phyloP scores from a whole-genome alignment of 106 monocot species.

The Dactylorhiza incarnata region DNA sequence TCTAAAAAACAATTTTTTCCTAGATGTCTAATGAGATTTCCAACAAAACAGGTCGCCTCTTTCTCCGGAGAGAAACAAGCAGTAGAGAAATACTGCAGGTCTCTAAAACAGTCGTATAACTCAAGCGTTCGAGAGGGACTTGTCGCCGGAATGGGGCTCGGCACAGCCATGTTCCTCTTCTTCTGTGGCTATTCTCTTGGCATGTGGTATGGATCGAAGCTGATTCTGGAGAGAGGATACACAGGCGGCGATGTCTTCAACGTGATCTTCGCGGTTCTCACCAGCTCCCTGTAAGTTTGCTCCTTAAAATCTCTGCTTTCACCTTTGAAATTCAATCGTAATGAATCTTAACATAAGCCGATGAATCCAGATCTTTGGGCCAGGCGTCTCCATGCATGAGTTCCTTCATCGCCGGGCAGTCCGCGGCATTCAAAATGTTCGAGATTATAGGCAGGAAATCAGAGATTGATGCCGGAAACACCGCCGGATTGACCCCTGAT shows the following conservation, averaged over 20 bases:
- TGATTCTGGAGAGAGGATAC: slow-evolving; percentile 42
- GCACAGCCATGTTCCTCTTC: slow-evolving; percentile 33
- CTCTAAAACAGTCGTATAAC: slow-evolving; percentile 30
- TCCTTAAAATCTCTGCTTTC: no score
- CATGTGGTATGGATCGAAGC: slow-evolving; percentile 59
- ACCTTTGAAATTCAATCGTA: no score
- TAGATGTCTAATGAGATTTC: not conserved
- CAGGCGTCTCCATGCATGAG: slow-evolving; percentile 43
- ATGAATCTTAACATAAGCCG: no score
- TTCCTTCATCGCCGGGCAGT: slow-evolving; percentile 35
- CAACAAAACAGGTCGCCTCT: slow-evolving; percentile 47
- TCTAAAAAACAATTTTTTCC: no score
- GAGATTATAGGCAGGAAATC: slow-evolving; percentile 38
- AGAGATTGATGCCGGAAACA: slow-evolving; percentile 40
- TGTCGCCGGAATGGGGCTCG: slow-evolving; percentile 48
- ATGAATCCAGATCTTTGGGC: slow-evolving; percentile 28
- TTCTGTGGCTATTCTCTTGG: slow-evolving; percentile 55
- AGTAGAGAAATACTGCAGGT: slow-evolving; percentile 31
- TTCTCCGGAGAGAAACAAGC: slow-evolving; percentile 58
- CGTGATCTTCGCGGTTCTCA: slow-evolving; percentile 57
- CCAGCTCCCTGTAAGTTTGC: slow-evolving; percentile 61
- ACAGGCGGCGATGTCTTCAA: slow-evolving; percentile 52
- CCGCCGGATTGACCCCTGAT: slow-evolving; percentile 13
- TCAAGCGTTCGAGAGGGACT: slow-evolving; percentile 48
- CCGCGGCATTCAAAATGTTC: slow-evolving; percentile 47